Evolutionary conservation across 2,329 filamentous ascomycete genomes (phyloP), one percentile per base, ranked within the genome.

Genomic region (Diaporthe eres): DNA sequence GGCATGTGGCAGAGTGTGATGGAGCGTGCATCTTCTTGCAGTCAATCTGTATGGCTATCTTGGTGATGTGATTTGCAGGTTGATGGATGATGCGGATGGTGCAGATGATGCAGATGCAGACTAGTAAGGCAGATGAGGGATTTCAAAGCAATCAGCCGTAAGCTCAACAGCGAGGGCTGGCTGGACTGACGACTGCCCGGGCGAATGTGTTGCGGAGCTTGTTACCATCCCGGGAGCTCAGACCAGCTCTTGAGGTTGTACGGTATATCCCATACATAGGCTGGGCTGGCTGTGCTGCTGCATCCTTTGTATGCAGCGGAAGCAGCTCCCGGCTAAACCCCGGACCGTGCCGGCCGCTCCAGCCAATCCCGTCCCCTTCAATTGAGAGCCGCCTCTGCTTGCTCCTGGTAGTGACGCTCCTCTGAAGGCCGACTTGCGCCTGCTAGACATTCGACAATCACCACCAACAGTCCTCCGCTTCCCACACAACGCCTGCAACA

Each of bases 401-500:
- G 53, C 65, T 42, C n/a, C 31, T 55, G 51, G 61, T 39, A 28
- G 65, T 76, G 75, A 76, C 51, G 63, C 63, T 37, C 57, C 53
- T 25, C 17, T 22, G 15, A 42, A 70, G 63, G 34, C 73, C 73
- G 31, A 60, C 74, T 74, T 68, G 76, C 68, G 72, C 22, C 55
- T 44, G 37, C 37, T 39, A 55, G 71, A 75, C 25, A 58, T 77
- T 78, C 77, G 75, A 76, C 67, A 72, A 65, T 37, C 68, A 77
- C 58, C 61, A 74, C 78, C 72, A 74, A 68, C 63, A 47, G 42
- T 28, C 28, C 13, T 37, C 34, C 53, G 37, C n/a, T n/a, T 53
- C 31, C 42, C 53, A 42, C 28, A 51, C 60, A 80, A 77, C 81
- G 71, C 79, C 81, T 84, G 81, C 84, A 87, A 80, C 77, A 93